Evolutionary conservation across 2,329 filamentous ascomycete species (phyloP).

Genomic region (Pseudopithomyces chartarum): DNA sequence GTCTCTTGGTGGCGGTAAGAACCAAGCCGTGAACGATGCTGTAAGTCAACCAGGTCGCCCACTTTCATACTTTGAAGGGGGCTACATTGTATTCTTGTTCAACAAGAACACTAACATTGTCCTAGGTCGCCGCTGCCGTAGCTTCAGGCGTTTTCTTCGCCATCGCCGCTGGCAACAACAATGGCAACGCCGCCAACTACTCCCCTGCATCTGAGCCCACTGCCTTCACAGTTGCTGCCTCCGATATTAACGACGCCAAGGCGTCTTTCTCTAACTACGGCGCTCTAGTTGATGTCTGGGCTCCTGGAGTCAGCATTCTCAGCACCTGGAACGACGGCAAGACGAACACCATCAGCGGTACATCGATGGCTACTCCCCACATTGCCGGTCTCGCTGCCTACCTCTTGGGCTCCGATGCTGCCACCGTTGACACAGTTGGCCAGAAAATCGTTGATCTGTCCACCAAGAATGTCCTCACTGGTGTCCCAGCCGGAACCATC

Average conservation of each 20-base stretch:
- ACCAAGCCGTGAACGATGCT: conserved; percentile 29
- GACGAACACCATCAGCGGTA: conserved; percentile 59
- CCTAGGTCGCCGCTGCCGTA: conserved; percentile 40
- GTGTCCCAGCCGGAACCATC: conserved; percentile 48
- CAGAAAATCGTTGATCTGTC: conserved; percentile 52
- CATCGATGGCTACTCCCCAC: conserved; percentile 72
- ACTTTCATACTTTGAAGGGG: not conserved
- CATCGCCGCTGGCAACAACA: conserved; percentile 46
- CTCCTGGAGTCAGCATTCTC: conserved; percentile 45
- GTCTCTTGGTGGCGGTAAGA: conserved; percentile 35
- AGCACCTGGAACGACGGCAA: conserved; percentile 52
- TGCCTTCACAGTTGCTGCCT: conserved; percentile 47
- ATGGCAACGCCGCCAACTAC: conserved; percentile 25
- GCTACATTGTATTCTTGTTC: not conserved
- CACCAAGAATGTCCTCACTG: conserved; percentile 45
- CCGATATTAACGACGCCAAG: conserved; percentile 33
- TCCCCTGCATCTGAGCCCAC: conserved; percentile 42
- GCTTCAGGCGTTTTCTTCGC: conserved; percentile 42
- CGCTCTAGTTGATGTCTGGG: conserved; percentile 41
- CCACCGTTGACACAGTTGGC: conserved; percentile 50
- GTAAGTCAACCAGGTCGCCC: conserved; percentile 5
- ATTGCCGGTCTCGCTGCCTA: conserved; percentile 72
- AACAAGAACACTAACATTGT: too few species aligned
- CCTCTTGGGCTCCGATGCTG: conserved; percentile 58
- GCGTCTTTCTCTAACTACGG: conserved; percentile 45